Evolutionary conservation across 306 rosid genomes (phyloP), one percentile per base, ranked within the genome.

Genomic region (Pterocarpus santalinus): DNA sequence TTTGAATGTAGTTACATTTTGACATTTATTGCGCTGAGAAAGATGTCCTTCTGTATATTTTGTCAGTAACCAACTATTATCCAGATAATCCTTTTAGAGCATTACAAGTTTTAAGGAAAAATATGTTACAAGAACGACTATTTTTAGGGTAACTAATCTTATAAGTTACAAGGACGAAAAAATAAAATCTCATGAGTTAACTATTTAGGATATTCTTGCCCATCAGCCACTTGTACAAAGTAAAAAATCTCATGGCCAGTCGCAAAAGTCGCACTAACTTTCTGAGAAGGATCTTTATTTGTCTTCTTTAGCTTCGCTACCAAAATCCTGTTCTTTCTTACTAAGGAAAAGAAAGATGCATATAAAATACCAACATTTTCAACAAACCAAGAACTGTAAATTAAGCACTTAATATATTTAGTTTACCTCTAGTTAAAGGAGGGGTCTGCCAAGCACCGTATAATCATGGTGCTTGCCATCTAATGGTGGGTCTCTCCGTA

Each of bases 281-380:
- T 92, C 83, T 64, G 88, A 85, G 83, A 75, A 67, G 79, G 75
- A 72, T 69, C 75, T 67, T 69, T 87, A 73, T 81, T 67, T 49
- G 79, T 69, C 78, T 90, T 91, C 87, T 83, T 89, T 71, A 95
- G 88, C 92, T 93, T 92, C 71, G 72, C 75, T 16, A 69, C 71
- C 90, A 93, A 87, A 77, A 82, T 53, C 81, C 85, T 79, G 87
- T 95, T 95, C 90, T 95, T 92, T 83, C 77, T 81, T 65, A 89
- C 84, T 67, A 95, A 90, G 38, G 87, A 81, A 22, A 22, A 68
- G 92, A 90, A 71, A 95, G 72, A 98, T 95, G 94, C 88, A 79
- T 36, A 78, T 41, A 74, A 80, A 76, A 81, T 71, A 84, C 30
- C 79, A 51, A 87, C 67, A 57, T 60, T 49, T 65, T 82, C 73